Evolutionary conservation across 768 basidiomycete genomes (phyloP), one percentile per base, ranked within the genome.

Genomic region (Leccinum obscurum): DNA sequence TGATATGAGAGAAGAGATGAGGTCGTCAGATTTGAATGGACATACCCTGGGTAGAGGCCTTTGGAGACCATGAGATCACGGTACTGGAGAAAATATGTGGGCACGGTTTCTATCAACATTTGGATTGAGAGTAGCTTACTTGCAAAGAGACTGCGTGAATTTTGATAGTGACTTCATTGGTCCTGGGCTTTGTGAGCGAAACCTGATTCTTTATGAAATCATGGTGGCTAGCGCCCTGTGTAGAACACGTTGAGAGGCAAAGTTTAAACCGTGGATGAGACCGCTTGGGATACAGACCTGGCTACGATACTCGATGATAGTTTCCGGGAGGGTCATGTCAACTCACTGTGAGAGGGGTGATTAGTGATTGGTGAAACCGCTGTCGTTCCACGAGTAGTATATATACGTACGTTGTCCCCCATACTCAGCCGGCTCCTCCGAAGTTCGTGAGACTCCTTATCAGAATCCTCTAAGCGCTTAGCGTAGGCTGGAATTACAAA

Each of bases 81-180:
- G 62, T 75, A 87, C 79, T 82, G 30, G 6, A 52, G 10, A n/a
- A 39, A 11, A 55, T 15, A 46, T 22, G 10, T 56, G 28, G 24
- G 28, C 48, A 34, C 20, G 34, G 24, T 6, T 37, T 30, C 24
- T 6, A 22, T 7, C 10, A 20, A 1, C 5, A 15, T 3, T 35
- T 4, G 3, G 4, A 54, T 26, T 11, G 28, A 39, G 26, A 9
- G 10, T 11, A 13, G 15, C 48, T 53, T 53, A 80, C 81, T 71
- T 85, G 81, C 9, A 86, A 72, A 35, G 85, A 86, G 15, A 84
- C 83, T 0, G 84, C 82, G 57, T 82, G 80, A 10, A 83, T 73
- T 64, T 82, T 83, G 62, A 87, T 80, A 26, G 85, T 76, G 7
- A 85, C 85, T 56, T 87, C 80, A 24, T 69, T 75, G 1, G 81